These are phyloP conservation scores for Cyberlindnera veronae DNA, from an alignment of 805 yeast genomes.

Conservation along the genomic window DNA sequence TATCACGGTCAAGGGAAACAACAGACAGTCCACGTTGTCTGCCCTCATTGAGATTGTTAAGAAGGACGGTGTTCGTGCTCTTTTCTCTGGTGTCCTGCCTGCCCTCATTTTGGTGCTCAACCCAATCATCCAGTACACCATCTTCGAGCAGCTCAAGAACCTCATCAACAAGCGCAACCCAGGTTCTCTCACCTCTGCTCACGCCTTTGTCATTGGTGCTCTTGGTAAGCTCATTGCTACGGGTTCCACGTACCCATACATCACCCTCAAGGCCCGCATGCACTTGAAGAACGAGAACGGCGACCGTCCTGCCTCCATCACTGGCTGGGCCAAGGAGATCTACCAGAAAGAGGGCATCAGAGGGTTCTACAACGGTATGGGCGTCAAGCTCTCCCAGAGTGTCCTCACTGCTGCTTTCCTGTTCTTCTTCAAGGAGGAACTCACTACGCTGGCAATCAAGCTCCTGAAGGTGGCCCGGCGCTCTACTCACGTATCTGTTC, in stretches of 20 bases:
- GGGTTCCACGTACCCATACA: slow-evolving; percentile 83
- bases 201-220: slow-evolving; percentile 87
- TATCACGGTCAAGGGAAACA: slow-evolving; percentile 55
- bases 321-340: slow-evolving; percentile 53
- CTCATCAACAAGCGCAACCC: slow-evolving; percentile 48
- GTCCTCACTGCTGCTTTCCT: slow-evolving; percentile 86
- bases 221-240: slow-evolving; percentile 89
- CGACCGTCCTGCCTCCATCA: slow-evolving; percentile 34
- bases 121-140: slow-evolving; percentile 89
- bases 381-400: slow-evolving; percentile 76
- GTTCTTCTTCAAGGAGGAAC: slow-evolving; percentile 86
- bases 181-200: slow-evolving; percentile 55
- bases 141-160: slow-evolving; percentile 83
- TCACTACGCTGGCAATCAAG: slow-evolving; percentile 55
- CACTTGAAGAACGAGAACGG: slow-evolving; percentile 53
- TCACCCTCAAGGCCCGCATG: slow-evolving; percentile 85
- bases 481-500: slow-evolving; percentile 4
- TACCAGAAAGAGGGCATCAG: slow-evolving; percentile 66
- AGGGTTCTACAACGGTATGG: slow-evolving; percentile 79
- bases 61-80: slow-evolving; percentile 65
- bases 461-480: slow-evolving; percentile 42
- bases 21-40: slow-evolving; percentile 42
- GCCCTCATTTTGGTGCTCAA: slow-evolving; percentile 82
- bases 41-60: slow-evolving; percentile 60
- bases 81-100: slow-evolving; percentile 85